Conservation (phyloP, 2,329 filamentous ascomycete species). For the Trichoderma lentiforme region DNA sequence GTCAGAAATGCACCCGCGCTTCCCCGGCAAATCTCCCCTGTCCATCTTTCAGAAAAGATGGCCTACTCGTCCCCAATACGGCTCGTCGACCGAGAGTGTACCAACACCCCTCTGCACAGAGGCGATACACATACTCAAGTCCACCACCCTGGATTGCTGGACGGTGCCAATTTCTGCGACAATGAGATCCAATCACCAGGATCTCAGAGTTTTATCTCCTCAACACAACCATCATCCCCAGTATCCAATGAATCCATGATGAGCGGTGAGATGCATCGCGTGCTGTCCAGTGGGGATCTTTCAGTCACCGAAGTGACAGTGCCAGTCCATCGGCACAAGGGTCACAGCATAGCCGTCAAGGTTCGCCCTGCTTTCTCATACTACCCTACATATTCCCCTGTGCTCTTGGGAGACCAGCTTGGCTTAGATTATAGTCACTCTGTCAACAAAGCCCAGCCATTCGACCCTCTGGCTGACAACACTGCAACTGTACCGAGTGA, state of each 20-base stretch:
- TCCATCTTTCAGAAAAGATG: neutral
- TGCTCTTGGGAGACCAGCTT: neutral
- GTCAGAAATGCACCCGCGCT: neutral
- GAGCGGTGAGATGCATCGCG: slow-evolving; percentile 22
- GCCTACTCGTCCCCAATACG: neutral
- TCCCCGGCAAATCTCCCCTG: neutral
- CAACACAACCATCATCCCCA: slow-evolving; percentile 21
- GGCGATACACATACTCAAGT: neutral
- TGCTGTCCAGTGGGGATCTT: slow-evolving; percentile 19
- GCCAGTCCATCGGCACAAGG: slow-evolving; percentile 20
- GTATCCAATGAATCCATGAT: slow-evolving; percentile 19
- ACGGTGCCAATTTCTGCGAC: slow-evolving; percentile 24
- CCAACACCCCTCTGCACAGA: neutral
- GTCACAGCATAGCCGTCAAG: slow-evolving; percentile 27
- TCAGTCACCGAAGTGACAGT: slow-evolving; percentile 19
- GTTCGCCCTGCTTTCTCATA: slow-evolving; percentile 26
- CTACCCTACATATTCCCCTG: slow-evolving; percentile 17
- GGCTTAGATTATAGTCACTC: slow-evolving; percentile 7
- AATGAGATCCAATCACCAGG: slow-evolving; percentile 15
- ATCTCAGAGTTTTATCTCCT: neutral
- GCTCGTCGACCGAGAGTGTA: neutral
- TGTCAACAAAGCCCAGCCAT: slow-evolving; percentile 23
- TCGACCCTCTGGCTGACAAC: slow-evolving; percentile 13
- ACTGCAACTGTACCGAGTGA: neutral
- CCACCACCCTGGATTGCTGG: slow-evolving; percentile 22